These are phyloP conservation scores for Furcasterigmium sp. DNA, from an alignment of 2,329 filamentous ascomycete species.

Conservation along the genomic window DNA sequence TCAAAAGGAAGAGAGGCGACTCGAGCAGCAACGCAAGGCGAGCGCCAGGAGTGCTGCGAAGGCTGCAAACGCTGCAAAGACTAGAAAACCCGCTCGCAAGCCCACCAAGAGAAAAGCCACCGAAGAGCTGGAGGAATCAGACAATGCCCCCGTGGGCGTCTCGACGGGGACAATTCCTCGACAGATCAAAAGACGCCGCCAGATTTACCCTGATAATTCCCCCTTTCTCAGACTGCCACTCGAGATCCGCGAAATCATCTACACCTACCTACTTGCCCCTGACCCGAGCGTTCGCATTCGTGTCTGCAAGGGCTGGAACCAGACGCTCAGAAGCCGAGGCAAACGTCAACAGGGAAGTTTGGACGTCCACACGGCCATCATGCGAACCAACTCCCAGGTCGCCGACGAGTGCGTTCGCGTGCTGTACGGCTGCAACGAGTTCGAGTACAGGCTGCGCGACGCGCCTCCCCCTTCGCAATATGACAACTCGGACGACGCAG, in stretches of 20 bases:
- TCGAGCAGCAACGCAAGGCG: background rate
- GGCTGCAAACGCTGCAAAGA: background rate
- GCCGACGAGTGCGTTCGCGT: constrained; percentile 31
- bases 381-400: constrained; percentile 27
- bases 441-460: constrained; percentile 41
- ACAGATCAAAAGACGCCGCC: too few relatives aligned
- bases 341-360: constrained; percentile 7
- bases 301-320: constrained; percentile 26
- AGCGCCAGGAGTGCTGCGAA: background rate
- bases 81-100: background rate
- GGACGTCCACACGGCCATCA: constrained; percentile 26
- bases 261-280: constrained; percentile 19
- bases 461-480: constrained; percentile 6
- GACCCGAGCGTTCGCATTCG: constrained; percentile 22
- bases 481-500: constrained; percentile 10
- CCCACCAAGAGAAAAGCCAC: background rate
- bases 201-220: too few relatives aligned
- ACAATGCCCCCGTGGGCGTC: too few relatives aligned
- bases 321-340: constrained; percentile 11
- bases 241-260: constrained; percentile 25
- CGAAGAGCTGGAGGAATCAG: constrained; percentile 1
- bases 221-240: constrained; percentile 15
- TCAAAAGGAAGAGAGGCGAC: background rate
- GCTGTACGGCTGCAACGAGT: constrained; percentile 43
- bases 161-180: background rate